phyloP scores from a whole-genome alignment of 345 rosid species.

The Punica granatum region DNA sequence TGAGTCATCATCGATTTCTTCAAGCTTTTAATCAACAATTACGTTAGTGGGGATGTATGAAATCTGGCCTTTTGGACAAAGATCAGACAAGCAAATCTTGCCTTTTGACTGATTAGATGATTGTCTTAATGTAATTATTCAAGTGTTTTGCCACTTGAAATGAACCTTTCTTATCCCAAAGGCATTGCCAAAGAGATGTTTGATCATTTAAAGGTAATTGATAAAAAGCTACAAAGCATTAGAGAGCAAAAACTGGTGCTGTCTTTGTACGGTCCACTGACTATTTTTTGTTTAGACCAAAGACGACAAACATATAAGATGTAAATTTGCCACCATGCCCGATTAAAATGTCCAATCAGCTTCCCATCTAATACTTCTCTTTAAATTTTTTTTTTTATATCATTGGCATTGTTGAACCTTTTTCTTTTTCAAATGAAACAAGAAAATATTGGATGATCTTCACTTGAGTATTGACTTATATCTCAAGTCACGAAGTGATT shows the following conservation, averaged over 20 bases:
- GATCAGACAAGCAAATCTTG: conserved; percentile 9
- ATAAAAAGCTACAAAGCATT: neutral
- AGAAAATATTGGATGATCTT: no score
- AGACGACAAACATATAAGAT: no score
- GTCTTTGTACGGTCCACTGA: neutral
- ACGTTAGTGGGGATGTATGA: neutral
- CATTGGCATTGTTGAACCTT: no score
- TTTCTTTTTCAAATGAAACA: no score
- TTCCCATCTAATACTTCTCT: no score
- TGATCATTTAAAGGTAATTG: neutral
- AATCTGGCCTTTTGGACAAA: neutral
- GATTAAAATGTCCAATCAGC: no score
- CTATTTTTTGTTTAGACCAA: no score
- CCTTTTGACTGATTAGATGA: conserved; percentile 5
- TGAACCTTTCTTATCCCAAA: neutral
- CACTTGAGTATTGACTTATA: no score
- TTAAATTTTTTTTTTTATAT: no score
- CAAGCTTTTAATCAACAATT: neutral
- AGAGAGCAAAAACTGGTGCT: neutral
- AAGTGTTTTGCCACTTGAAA: neutral
- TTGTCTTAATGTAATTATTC: neutral
- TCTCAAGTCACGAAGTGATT: no score
- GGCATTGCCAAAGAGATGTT: neutral
- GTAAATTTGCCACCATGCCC: no score
- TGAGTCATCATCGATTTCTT: neutral